A percentile compares a stretch with the other conserved stretches of the same genome.
phyloP scores from a whole-genome alignment of 805 yeast species.

The Hanseniaspora thailandica region DNA sequence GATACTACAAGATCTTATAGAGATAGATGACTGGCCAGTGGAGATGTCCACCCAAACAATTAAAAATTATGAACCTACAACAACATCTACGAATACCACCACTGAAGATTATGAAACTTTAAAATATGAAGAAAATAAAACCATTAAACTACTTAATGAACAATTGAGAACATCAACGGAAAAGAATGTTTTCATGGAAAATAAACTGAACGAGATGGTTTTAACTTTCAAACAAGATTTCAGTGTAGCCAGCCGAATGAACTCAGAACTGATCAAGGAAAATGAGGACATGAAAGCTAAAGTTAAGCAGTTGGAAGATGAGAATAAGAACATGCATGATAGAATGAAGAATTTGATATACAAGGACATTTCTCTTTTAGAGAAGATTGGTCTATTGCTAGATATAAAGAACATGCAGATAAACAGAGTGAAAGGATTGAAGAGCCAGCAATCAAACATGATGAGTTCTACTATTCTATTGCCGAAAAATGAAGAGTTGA shows the following conservation, averaged over 20 bases:
- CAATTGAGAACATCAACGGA: conserved; percentile 5
- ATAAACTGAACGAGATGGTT: conserved; percentile 2
- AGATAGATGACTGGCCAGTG: conserved; percentile 38
- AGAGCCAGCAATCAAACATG: conserved; percentile 31
- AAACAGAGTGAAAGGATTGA: conserved; percentile 69
- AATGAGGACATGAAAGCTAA: conserved; percentile 14
- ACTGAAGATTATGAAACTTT: not conserved
- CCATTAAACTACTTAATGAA: not conserved
- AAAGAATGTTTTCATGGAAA: not conserved
- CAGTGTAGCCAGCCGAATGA: conserved; percentile 6
- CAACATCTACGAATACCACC: too few relatives aligned
- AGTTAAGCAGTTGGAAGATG: conserved; percentile 25
- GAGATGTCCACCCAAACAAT: conserved; percentile 27
- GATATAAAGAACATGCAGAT: conserved; percentile 34
- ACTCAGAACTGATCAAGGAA: conserved; percentile 1
- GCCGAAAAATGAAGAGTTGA: conserved; percentile 29
- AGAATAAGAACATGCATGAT: conserved; percentile 54
- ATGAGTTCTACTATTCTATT: conserved; percentile 27
- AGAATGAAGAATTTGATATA: conserved; percentile 55
- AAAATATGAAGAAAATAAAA: not conserved
- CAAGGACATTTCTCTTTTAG: conserved; percentile 48
- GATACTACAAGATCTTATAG: conserved; percentile 58
- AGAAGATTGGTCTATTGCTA: conserved; percentile 60
- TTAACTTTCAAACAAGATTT: conserved; percentile 7
- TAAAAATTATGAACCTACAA: not conserved